Base-by-base conservation (phyloP, 2,329 filamentous ascomycete species). In the Coniochaeta sp. region DNA sequence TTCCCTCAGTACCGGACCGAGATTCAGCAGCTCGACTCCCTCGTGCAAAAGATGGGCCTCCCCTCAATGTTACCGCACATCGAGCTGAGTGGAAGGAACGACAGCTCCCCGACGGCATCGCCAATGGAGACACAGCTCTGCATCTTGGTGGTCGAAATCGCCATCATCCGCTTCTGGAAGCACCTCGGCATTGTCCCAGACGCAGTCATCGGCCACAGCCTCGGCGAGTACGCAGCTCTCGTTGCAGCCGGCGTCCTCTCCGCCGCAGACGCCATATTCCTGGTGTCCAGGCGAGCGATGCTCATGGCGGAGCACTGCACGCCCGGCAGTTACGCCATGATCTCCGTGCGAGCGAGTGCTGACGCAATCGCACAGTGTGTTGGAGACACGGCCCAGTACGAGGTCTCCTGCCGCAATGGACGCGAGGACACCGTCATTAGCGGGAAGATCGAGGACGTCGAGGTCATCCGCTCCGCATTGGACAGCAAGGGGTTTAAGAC, bases 181-280 rank as follows among this genome's bases (percentile, higher is more conserved):
- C 65, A 62, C 0, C 65, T 67, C 54, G 70, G 68, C 1, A 55
- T 78, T 13, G 57, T 55, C 6, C 73, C 75, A 7, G 66, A 71
- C 31, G 73, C 65, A 1, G 73, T 77, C 3, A 56, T 77, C 3
- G 75, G 75, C 4, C 74, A 76, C 54, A 84, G 80, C 56, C 68
- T 86, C 16, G 81, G 81, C 45, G 81, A 85, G 61, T 84, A 83
- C 60, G 81, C 81, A 22, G 82, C 82, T 22, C 71, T 86, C 0
- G 70, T 80, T 51, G 73, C 79, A 10, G 79, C 82, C 42, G 83
- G 81, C 22, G 80, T 86, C n/a, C 67, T 86, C 14, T 82, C 80
- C 1, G 77, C 75, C 14, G 71, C 71, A 30, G 83, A 86, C 58
- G 76, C 79, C 55, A 69, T 89, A 9, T 80, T 78, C 42, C 70